Evolutionary conservation across 2,329 filamentous ascomycete species (phyloP), one percentile per base, ranked within the genome.

Genomic region (Stagonosporopsis rhizophila): DNA sequence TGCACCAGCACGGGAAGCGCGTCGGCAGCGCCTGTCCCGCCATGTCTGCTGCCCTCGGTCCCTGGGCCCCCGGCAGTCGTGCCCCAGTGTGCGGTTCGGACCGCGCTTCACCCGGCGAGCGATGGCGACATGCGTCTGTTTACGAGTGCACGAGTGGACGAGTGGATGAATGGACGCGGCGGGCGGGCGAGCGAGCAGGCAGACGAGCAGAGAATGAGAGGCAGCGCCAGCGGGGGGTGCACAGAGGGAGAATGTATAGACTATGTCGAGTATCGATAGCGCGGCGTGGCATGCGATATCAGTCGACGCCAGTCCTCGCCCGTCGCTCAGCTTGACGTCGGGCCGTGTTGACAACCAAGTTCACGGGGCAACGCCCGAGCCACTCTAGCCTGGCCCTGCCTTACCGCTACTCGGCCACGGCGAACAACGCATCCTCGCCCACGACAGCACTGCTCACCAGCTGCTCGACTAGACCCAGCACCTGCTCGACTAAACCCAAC

Each of bases 1-100:
- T 87, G 75, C 90, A 93, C 91, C 92, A 96, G 78, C 92, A 96
- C 55, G 92, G 92, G 75, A 96, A 96, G 70, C 86, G 87, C 70
- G 84, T 87, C 12, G 92, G 92, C 62, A 95, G 79, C 70, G 76
- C 69, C 56, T 81, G 79, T 51, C 80, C 71, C 39, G 79, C 77
- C 82, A 84, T 84, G 34, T 46, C 49, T 48, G 46, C 48, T 44
- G 44, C 28, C 35, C 30, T 40, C 15, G 46, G 14, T 23, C n/a
- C 15, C 42, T 42, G 23, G 25, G 35, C 37, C 32, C 32, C 48
- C 53, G 20, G 48, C 30, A 44, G 34, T 39, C 14, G n/a, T 44
- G 44, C 54, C 54, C 53, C 54, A 34, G 17, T 32, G 45, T 57
- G 54, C 54, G 54, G 44, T 48, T 44, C 54, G 54, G 48, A 44